These are phyloP conservation scores for Trichocladium antarcticum DNA, from an alignment of 495 filamentous ascomycete genomes.

Conservation along the genomic window DNA sequence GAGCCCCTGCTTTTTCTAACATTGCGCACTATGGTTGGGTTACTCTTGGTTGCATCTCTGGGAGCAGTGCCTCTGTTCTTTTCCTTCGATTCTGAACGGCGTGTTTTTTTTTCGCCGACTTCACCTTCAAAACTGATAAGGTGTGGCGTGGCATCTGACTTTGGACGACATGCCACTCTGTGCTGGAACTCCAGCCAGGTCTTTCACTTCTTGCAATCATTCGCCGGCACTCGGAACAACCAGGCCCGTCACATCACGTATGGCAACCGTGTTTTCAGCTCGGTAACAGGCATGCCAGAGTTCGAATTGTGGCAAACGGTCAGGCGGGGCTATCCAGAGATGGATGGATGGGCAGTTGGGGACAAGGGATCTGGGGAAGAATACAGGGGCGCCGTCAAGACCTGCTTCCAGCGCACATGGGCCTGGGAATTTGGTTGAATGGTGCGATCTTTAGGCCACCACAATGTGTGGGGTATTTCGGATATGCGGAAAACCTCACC, in stretches of 20 bases:
- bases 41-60: slow-evolving; percentile 13
- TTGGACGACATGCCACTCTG: background rate
- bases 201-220: slow-evolving; percentile 12
- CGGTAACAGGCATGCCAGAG: slow-evolving; percentile 12
- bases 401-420: no score
- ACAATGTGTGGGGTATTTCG: no score
- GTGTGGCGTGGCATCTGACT: no score
- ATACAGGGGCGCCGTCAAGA: background rate
- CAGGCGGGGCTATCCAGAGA: slow-evolving; percentile 6
- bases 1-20: slow-evolving; percentile 3
- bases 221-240: slow-evolving; percentile 5
- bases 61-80: slow-evolving; percentile 4
- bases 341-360: background rate
- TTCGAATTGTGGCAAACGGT: background rate
- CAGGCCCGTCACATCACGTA: background rate
- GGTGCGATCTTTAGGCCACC: no score
- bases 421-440: no score
- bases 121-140: background rate
- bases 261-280: slow-evolving; percentile 4
- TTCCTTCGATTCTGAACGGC: slow-evolving; percentile 5
- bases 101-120: background rate
- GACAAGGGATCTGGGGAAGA: background rate
- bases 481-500: no score
- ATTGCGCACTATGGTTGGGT: slow-evolving; percentile 7
- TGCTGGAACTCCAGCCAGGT: background rate